Evolutionary conservation across 2,329 filamentous ascomycete genomes (phyloP), one percentile per base, ranked within the genome.

Genomic region (Shiraia sp.): DNA sequence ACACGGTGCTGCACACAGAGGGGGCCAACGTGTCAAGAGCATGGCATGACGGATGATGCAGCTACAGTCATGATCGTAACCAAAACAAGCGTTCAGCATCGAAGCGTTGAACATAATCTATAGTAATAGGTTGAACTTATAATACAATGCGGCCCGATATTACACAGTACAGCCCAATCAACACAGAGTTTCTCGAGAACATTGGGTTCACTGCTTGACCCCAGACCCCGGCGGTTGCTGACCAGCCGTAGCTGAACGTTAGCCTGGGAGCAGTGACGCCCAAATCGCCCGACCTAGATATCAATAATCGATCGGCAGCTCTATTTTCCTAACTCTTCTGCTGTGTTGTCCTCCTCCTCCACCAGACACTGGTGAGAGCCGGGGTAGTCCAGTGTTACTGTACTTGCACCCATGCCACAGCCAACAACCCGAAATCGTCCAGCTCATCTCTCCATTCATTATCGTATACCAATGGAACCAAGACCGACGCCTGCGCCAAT

Each of bases 401-500:
- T 51, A 49, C 59, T 49, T 48, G 37, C 50, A 50, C 45, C 45
- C 53, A 47, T 52, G 40, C 37, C 45, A 36, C 45, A 41, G 42
- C 40, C 33, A 36, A 42, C 32, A 47, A 36, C 25, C 23, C 39
- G 15, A 40, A 27, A 47, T 54, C 53, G 38, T 51, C 44, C 40
- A 43, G 32, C 48, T 46, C 57, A 45, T 52, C 43, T 53, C 35
- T 44, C 31, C 50, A 40, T 50, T 48, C 47, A 56, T 65, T 57
- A 64, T 64, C 53, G 45, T 55, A 50, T 43, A 45, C 46, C 46
- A 41, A 37, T 40, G 45, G 15, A 29, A 35, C 35, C 43, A 48
- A 39, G 46, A 53, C 61, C 63, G 55, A 57, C 56, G 65, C 65
- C 65, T 41, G 65, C 65, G 59, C 55, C 51, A 49, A 55, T 42